Base-by-base conservation (phyloP, 306 rosid species). In the Arachis hypogaea region DNA sequence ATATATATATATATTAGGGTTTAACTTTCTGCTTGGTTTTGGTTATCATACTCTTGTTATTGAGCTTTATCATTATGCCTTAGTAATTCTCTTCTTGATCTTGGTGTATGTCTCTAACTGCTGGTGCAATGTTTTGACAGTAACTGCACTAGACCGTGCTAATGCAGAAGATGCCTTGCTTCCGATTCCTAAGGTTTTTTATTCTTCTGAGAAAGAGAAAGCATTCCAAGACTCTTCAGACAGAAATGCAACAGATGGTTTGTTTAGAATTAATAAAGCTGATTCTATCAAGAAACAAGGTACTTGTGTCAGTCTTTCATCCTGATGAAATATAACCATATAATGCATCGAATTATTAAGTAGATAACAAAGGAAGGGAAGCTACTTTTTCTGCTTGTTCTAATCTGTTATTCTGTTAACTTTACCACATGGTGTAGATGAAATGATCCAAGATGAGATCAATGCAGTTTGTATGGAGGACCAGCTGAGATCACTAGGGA, bases 141-240 rank as follows among this genome's bases (percentile, higher is more conserved):
- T 90, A 73, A 80, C 85, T 70, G 93, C 91, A 51, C 85, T 92
- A 64, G 99, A 92, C 77, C 88, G 96, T 77, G 90, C 99, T 63
- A 92, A 92, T 87, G 95, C 92, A 10, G 95, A 89, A 84, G 99
- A 92, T 73, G 99, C 99, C 33, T 77, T 88, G 76, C 90, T 82
- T 77, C 96, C 97, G 7, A 84, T 89, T 78, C 95, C 96, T 30
- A 92, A 84, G 86, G 75, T 89, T 75, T 88, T 84, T 68, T 73
- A 88, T 85, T 86, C 91, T 28, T 80, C 72, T 0, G 86, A 60
- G 65, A 78, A 76, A 63, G 85, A 77, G 74, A 76, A 78, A 69
- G 68, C 60, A 66, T 71, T 73, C 61, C 81, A 82, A 80, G 77
- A 73, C 41, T 51, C 72, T 77, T 57, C 81, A 58, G 81, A 64